phyloP scores from a whole-genome alignment of 176 grass and related monocot genomes.

The Alopecurus myosuroides region DNA sequence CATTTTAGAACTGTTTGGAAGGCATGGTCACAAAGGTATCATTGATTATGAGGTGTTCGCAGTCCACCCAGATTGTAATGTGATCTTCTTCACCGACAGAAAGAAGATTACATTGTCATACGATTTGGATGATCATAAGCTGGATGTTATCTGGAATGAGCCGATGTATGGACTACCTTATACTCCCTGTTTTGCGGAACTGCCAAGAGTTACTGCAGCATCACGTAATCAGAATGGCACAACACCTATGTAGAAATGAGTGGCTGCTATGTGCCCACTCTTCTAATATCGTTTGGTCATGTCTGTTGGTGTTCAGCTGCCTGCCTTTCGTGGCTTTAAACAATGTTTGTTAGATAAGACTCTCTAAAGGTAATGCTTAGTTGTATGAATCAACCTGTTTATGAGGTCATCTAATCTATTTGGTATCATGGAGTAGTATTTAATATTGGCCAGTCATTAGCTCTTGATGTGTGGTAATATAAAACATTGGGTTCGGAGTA shows the following conservation, averaged over 20 bases:
- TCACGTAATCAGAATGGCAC: not conserved
- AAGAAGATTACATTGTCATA: not conserved
- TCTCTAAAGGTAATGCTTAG: not conserved
- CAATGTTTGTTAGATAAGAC: not conserved
- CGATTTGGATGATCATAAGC: not conserved
- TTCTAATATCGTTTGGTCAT: not conserved
- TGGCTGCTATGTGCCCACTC: not conserved
- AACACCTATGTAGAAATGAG: not conserved
- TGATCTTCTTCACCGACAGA: not conserved
- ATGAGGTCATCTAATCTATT: not conserved
- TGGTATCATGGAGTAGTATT: not conserved
- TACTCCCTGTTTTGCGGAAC: conserved; percentile 10
- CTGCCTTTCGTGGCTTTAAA: not conserved
- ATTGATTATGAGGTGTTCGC: not conserved
- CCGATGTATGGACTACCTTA: not conserved
- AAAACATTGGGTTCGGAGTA: not conserved
- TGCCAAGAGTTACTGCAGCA: not conserved
- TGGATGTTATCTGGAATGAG: not conserved
- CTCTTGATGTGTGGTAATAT: not conserved
- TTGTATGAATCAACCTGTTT: not conserved
- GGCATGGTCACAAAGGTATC: not conserved
- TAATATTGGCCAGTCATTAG: not conserved
- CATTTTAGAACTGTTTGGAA: not conserved
- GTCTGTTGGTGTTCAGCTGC: not conserved
- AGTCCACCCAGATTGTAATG: not conserved